These are phyloP conservation scores for Pseudozyma hubeiensis DNA, from an alignment of 1,284 basidiomycete genomes.

Conservation along the genomic window DNA sequence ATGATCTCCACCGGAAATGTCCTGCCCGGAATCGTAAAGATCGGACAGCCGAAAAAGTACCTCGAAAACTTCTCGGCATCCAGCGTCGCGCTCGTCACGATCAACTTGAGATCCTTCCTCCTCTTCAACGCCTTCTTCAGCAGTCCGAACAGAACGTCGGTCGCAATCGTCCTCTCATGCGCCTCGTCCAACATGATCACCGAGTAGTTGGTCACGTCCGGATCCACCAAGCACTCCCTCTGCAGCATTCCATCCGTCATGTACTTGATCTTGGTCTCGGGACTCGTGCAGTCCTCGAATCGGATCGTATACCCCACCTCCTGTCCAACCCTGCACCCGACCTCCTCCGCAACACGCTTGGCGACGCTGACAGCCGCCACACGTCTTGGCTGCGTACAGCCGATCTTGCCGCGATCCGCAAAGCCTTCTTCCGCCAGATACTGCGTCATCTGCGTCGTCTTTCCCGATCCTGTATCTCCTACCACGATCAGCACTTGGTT, in stretches of 20 bases:
- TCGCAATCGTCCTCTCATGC: conserved; percentile 96
- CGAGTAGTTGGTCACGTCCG: conserved; percentile 89
- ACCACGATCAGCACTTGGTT: conserved; percentile 95
- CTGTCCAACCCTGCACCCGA: conserved; percentile 93
- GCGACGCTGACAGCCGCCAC: conserved; percentile 99
- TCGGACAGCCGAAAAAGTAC: conserved; percentile 97
- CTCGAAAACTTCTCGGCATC: conserved; percentile 99
- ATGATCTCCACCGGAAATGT: conserved; percentile 98
- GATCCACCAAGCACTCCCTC: conserved; percentile 94
- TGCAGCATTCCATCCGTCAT: conserved; percentile 99
- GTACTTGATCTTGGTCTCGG: conserved; percentile 98
- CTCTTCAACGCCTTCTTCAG: conserved; percentile 95
- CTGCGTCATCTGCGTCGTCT: conserved; percentile 90
- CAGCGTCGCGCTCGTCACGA: conserved; percentile 98
- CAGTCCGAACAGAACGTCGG: conserved; percentile 95
- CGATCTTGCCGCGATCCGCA: conserved; percentile 87
- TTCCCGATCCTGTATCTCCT: conserved; percentile 92
- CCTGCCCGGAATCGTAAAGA: conserved; percentile 99
- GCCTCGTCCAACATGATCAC: conserved; percentile 99
- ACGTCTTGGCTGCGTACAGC: conserved; percentile 97
- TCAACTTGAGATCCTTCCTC: conserved; percentile 93
- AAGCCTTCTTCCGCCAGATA: conserved; percentile 90
- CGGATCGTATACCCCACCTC: conserved; percentile 99
- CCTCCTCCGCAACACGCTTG: conserved; percentile 97
- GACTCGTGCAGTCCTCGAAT: conserved; percentile 98